These are phyloP conservation scores for Fraxinus latifolia DNA, from an alignment of 305 asterid species.

Conservation along the genomic window DNA sequence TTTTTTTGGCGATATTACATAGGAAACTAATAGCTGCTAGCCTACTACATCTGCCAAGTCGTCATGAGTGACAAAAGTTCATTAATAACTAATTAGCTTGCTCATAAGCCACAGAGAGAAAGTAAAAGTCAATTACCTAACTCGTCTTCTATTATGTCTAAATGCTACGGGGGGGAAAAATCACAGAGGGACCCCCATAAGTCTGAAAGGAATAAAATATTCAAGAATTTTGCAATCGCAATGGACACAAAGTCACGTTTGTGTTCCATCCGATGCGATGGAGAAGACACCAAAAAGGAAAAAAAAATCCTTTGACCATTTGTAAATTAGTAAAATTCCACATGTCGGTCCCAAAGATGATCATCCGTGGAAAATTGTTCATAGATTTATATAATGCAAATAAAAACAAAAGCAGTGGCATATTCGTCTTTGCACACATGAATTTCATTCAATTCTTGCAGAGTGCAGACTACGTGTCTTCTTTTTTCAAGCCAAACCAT, in stretches of 20 bases:
- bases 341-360: background rate
- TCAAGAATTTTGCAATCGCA: background rate
- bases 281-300: background rate
- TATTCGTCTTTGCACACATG: background rate
- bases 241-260: background rate
- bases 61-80: background rate
- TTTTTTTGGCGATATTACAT: background rate
- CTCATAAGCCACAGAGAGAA: background rate
- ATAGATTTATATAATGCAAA: background rate
- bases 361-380: background rate
- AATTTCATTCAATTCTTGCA: background rate
- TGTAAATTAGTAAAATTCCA: background rate
- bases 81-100: background rate
- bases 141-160: background rate
- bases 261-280: background rate
- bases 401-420: background rate
- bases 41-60: background rate
- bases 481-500: background rate
- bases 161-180: background rate
- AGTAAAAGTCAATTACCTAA: background rate
- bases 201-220: background rate
- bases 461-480: background rate
- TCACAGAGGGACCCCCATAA: background rate
- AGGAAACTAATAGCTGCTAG: background rate
- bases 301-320: background rate